Evolutionary conservation across 2,329 filamentous ascomycete species (phyloP), one percentile per base, ranked within the genome.

Genomic region (Penicillium sp.): DNA sequence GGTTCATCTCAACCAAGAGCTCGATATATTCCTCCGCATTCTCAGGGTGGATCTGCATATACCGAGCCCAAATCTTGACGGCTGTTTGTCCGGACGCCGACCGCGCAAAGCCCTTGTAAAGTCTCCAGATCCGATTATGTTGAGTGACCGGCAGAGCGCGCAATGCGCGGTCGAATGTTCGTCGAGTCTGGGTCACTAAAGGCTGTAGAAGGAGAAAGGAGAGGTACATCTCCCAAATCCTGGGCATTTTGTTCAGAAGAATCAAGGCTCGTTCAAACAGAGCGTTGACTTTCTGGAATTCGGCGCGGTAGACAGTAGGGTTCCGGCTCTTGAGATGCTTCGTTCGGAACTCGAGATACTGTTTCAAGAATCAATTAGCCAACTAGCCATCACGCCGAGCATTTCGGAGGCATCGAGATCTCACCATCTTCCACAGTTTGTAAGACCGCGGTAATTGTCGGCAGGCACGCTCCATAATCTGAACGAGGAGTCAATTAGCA

Each of bases 171-270:
- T 99, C 93, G 75, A 99, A 99, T 1, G 90, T 90, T 59, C 86
- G 86, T 52, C 94, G 85, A 21, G 91, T 95, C 51, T 86, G 81
- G 7, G 93, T 97, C 55, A 99, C 86, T 47, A 95, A 78, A n/a
- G 94, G 94, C 71, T 99, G 94, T 66, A 89, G 85, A 68, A 93
- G 85, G 51, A 99, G 80, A 68, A 99, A 97, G 42, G 83, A 83
- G 56, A 99, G 85, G 70, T 97, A 99, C 86, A 97, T 90, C 71
- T 97, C 92, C 95, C 94, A 99, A 68, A 99, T 94, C 61, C 86
- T 84, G 20, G 95, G 94, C 94, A 99, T 99, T 77, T 99, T 99
- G 77, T 99, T 97, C 56, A 99, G 83, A 33, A 99, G 81, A 52
- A 97, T 90, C 45, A 99, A 78, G 3, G 94, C 92, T 62, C 90